Evolutionary conservation across 805 yeast genomes (phyloP), one percentile per base, ranked within the genome.

Genomic region (Lachancea waltii): DNA sequence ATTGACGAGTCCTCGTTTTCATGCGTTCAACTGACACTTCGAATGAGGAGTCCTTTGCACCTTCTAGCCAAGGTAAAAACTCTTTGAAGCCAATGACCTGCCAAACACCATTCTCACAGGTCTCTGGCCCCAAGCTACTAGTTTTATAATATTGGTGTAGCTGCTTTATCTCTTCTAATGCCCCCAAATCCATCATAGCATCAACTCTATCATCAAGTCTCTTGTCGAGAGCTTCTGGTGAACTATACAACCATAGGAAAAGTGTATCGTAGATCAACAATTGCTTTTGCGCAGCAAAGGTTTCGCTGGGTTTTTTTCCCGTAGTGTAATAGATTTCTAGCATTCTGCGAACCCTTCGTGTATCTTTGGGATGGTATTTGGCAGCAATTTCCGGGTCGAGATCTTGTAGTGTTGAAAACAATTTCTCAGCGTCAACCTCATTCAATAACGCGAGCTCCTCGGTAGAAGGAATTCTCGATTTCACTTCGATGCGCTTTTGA

Each of bases 21-120:
- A 92, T 92, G 23, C 75, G 68, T 9, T 75, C 81, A 3, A 80
- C 63, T 7, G 90, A 77, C 3, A 62, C 65, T 3, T 54, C 54
- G 36, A 72, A 70, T 11, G 50, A 43, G 4, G 50, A 48, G 5
- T 44, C 45, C 0, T 46, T 41, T 0, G 50, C 56, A 6, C 55
- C 30, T 22, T 51, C 46, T 17, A 77, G 49, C 82, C 83, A 85
- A 1, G 94, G 90, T 25, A 85, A 53, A 53, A 86, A 86, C 53
- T 86, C 95, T 56, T 85, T 85, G 61, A 85, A 92, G 1, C 97
- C 97, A 51, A 90, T 85, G 1, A 85, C 95, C 62, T 92, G 97
- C 87, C 87, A 87, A 0, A 90, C 72, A 2, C 97, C 97, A 41
- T 72, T 66, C 38, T 82, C 81, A 40, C 75, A 62, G 7, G 81